These are phyloP conservation scores for Curvularia verruculosa DNA, from an alignment of 2,329 filamentous ascomycete genomes.

Conservation along the genomic window DNA sequence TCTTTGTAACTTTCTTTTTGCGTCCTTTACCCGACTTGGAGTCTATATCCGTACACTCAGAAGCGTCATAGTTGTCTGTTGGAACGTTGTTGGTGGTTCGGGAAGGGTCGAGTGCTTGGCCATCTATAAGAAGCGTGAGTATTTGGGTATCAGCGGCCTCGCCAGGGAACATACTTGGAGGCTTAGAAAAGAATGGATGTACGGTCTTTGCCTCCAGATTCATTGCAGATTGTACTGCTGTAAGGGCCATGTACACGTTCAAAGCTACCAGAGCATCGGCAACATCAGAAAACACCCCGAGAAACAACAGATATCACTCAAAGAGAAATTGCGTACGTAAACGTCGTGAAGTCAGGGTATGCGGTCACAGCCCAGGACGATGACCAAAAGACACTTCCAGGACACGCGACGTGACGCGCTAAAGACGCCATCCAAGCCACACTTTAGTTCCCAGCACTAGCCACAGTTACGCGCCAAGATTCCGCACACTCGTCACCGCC, in stretches of 20 bases:
- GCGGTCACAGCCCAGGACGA: slow-evolving; percentile 3
- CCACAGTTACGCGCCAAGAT: slow-evolving; percentile 24
- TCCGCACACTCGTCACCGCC: slow-evolving; percentile 19
- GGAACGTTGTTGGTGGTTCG: slow-evolving; percentile 9
- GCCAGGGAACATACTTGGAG: slow-evolving; percentile 25
- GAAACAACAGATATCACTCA: background rate
- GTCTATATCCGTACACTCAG: slow-evolving; percentile 24
- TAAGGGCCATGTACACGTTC: slow-evolving; percentile 44
- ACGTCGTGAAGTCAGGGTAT: slow-evolving; percentile 5
- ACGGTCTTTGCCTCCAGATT: slow-evolving; percentile 44
- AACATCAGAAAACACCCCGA: slow-evolving; percentile 1
- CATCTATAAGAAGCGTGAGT: slow-evolving; percentile 22
- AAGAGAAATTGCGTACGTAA: slow-evolving; percentile 7
- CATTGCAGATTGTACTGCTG: slow-evolving; percentile 47
- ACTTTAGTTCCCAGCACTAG: slow-evolving; percentile 2
- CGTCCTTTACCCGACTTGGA: slow-evolving; percentile 20
- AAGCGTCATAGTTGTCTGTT: slow-evolving; percentile 27
- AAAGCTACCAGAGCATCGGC: slow-evolving; percentile 25
- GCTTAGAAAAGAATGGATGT: slow-evolving; percentile 50
- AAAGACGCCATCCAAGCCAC: slow-evolving; percentile 13
- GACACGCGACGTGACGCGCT: slow-evolving; percentile 23
- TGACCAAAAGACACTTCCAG: slow-evolving; percentile 10
- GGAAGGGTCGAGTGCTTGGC: slow-evolving; percentile 14
- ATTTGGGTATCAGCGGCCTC: too few species aligned
- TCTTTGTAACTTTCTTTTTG: slow-evolving; percentile 37